A percentile compares a stretch with the other conserved stretches of the same genome.
phyloP scores from a whole-genome alignment of 1,284 basidiomycete genomes.

The Bondarzewia mesenterica region DNA sequence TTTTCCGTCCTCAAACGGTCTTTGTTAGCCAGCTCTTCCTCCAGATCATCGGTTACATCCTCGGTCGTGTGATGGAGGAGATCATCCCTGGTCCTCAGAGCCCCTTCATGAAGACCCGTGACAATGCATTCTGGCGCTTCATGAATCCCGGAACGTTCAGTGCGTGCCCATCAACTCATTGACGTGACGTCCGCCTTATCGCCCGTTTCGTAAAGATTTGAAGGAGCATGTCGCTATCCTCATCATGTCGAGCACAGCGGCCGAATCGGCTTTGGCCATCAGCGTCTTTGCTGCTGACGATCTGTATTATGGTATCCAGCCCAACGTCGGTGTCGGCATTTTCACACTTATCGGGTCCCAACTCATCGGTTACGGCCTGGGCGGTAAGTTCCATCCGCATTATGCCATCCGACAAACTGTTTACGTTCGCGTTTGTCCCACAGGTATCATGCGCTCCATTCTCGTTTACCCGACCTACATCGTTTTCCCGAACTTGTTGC shows the following conservation, averaged over 20 bases:
- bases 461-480: constrained; percentile 27
- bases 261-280: constrained; percentile 11
- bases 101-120: constrained; percentile 16
- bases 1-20: constrained; percentile 29
- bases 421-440: constrained; percentile 2
- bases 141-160: constrained; percentile 39
- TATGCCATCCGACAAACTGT: neutral
- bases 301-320: constrained; percentile 27
- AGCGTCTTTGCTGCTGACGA: constrained; percentile 21
- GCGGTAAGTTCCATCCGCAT: constrained; percentile 5
- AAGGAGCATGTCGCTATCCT: constrained; percentile 9
- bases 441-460: constrained; percentile 21
- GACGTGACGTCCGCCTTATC: neutral
- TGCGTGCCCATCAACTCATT: constrained; percentile 17
- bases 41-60: constrained; percentile 28
- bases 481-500: neutral
- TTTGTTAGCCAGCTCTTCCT: constrained; percentile 26
- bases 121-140: constrained; percentile 24
- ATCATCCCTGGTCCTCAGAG: neutral
- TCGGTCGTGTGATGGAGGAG: constrained; percentile 18
- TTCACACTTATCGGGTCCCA: constrained; percentile 25
- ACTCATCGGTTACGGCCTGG: constrained; percentile 24
- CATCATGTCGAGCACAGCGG: constrained; percentile 6
- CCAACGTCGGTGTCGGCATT: constrained; percentile 28
- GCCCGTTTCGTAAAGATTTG: neutral